These are phyloP conservation scores for Nitzschia palea DNA, from an alignment of 108 stramenopile species.

Conservation along the genomic window DNA sequence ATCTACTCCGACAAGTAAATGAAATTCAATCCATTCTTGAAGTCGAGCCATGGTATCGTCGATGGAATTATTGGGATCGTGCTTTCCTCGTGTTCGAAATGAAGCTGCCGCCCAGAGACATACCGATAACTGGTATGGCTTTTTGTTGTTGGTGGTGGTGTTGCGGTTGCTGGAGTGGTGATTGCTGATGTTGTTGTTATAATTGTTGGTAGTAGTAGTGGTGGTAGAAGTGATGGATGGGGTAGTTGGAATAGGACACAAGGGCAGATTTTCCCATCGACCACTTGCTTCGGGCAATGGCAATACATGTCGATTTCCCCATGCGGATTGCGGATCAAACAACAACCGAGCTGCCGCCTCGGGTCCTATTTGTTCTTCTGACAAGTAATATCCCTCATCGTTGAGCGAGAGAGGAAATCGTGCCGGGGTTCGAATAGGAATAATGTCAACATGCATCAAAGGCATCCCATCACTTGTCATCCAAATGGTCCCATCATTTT, in stretches of 20 bases:
- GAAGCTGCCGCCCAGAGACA: conserved; percentile 75
- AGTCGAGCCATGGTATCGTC: conserved; percentile 53
- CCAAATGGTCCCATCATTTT: not conserved
- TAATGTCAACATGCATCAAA: conserved; percentile 51
- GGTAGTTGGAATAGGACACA: conserved; percentile 33
- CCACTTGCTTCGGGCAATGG: conserved; percentile 69
- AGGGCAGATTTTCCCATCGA: conserved; percentile 72
- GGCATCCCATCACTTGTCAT: conserved; percentile 3
- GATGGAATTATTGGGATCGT: conserved; percentile 26
- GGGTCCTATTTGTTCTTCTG: conserved; percentile 15
- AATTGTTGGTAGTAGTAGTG: not conserved
- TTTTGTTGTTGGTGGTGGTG: conserved; percentile 21
- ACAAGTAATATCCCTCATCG: conserved; percentile 26
- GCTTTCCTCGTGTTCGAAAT: conserved; percentile 57
- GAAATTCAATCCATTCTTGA: conserved; percentile 84
- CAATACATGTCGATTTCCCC: conserved; percentile 56
- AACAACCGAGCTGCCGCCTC: not conserved
- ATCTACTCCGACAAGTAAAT: conserved; percentile 79
- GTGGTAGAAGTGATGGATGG: not conserved
- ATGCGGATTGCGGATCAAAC: conserved; percentile 51
- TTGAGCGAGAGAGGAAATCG: conserved; percentile 30
- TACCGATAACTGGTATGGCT: conserved; percentile 56
- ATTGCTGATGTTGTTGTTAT: not conserved
- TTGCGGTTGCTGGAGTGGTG: not conserved
- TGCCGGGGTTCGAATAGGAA: conserved; percentile 69